phyloP scores from a whole-genome alignment of 257 asterid species.

The Nicotiana attenuata region DNA sequence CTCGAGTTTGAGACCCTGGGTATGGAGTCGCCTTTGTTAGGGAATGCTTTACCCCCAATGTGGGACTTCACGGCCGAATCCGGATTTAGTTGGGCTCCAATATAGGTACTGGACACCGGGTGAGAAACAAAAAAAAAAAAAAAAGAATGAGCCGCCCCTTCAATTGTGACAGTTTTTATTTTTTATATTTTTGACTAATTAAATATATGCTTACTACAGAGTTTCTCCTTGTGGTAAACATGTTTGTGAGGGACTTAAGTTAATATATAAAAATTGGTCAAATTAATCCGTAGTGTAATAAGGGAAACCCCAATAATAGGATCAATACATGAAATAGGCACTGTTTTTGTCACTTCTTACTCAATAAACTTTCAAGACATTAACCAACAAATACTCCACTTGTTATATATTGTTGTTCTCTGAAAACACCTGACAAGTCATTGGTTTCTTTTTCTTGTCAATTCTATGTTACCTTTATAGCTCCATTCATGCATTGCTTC shows the following conservation, averaged over 20 bases:
- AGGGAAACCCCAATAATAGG: not conserved
- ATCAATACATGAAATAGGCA: not conserved
- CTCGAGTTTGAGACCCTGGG: too few relatives aligned
- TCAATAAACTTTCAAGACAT: not conserved
- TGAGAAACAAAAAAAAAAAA: too few relatives aligned
- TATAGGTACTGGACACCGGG: too few relatives aligned
- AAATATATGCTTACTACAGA: too few relatives aligned
- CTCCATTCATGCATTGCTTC: not conserved
- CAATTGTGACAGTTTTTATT: too few relatives aligned
- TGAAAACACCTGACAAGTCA: slow-evolving; percentile 5
- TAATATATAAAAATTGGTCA: not conserved
- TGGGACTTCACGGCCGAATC: too few relatives aligned
- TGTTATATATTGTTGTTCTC: not conserved
- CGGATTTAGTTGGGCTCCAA: too few relatives aligned
- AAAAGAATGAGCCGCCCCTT: too few relatives aligned
- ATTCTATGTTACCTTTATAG: slow-evolving; percentile 9
- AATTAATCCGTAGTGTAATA: not conserved
- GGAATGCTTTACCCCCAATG: too few relatives aligned
- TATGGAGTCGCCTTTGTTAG: too few relatives aligned
- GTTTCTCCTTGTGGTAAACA: too few relatives aligned
- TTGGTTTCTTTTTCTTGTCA: slow-evolving; percentile 20
- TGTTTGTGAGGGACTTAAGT: not conserved
- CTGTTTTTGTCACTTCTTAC: not conserved
- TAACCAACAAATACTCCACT: not conserved
- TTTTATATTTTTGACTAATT: too few relatives aligned